Evolutionary conservation across 345 rosid species (phyloP).

Genomic region (Eucalyptus sp.): DNA sequence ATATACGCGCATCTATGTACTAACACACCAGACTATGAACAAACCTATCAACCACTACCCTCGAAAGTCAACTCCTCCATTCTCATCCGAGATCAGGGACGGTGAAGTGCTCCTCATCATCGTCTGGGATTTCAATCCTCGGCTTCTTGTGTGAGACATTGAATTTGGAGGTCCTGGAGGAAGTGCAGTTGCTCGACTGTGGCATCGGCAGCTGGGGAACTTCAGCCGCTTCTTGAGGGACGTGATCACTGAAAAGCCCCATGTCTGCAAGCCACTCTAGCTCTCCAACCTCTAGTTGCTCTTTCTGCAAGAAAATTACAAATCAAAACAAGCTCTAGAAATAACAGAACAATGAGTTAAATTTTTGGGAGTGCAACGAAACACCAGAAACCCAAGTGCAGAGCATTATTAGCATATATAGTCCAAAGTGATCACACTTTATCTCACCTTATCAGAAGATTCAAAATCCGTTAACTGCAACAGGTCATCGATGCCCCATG

Average conservation of each 20-base stretch:
- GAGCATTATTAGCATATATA: neutral
- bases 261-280: conserved; percentile 80
- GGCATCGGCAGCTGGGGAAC: conserved; percentile 73
- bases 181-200: conserved; percentile 10
- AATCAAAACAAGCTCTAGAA: neutral
- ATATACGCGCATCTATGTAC: neutral
- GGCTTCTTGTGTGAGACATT: conserved; percentile 61
- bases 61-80: neutral
- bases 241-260: conserved; percentile 56
- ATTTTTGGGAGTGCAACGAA: neutral
- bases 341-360: neutral
- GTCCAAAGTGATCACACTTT: neutral
- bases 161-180: conserved; percentile 38
- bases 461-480: conserved; percentile 58
- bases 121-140: conserved; percentile 48
- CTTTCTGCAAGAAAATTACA: conserved; percentile 37
- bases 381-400: neutral
- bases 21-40: neutral
- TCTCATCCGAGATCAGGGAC: conserved; percentile 83
- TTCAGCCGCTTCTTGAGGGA: conserved; percentile 61
- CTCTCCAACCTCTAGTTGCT: conserved; percentile 64
- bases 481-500: conserved; percentile 78
- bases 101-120: conserved; percentile 72
- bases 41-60: neutral
- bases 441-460: conserved; percentile 57